These are phyloP conservation scores for Hsuehochloa calcarea DNA, from an alignment of 176 grass and related monocot species.

Conservation along the genomic window DNA sequence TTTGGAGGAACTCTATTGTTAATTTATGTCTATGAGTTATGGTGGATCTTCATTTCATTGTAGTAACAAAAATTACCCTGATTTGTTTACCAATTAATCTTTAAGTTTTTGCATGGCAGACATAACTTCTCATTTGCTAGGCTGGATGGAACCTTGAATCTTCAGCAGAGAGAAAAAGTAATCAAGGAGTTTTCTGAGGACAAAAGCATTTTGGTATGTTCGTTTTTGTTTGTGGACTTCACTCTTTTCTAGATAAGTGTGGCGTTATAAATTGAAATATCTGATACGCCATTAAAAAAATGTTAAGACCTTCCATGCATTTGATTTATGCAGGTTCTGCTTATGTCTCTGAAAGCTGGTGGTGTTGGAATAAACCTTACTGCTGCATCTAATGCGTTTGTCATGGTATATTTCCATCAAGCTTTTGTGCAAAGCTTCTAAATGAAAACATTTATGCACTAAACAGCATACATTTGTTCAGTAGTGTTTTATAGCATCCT, in stretches of 20 bases:
- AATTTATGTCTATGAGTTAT: neutral
- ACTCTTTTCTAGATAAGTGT: conserved; percentile 7
- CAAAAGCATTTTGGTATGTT: conserved; percentile 58
- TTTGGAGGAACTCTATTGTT: neutral
- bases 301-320: neutral
- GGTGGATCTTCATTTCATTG: neutral
- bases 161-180: conserved; percentile 87
- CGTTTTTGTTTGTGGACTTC: conserved; percentile 23
- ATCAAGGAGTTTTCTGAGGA: conserved; percentile 77
- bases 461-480: neutral
- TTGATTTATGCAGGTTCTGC: conserved; percentile 61
- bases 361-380: conserved; percentile 99
- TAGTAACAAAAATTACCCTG: too few relatives aligned
- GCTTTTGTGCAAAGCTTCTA: neutral
- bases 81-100: conserved; percentile 18
- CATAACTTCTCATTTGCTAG: conserved; percentile 68
- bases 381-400: conserved; percentile 92
- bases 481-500: neutral
- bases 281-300: neutral
- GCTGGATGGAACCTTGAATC: conserved; percentile 82
- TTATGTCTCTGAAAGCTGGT: conserved; percentile 96
- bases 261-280: neutral
- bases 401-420: conserved; percentile 65
- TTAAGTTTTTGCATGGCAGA: conserved; percentile 43
- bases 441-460: neutral